Evolutionary conservation across 306 rosid species (phyloP), one percentile per base, ranked within the genome.

Genomic region (Dicorynia guianensis): DNA sequence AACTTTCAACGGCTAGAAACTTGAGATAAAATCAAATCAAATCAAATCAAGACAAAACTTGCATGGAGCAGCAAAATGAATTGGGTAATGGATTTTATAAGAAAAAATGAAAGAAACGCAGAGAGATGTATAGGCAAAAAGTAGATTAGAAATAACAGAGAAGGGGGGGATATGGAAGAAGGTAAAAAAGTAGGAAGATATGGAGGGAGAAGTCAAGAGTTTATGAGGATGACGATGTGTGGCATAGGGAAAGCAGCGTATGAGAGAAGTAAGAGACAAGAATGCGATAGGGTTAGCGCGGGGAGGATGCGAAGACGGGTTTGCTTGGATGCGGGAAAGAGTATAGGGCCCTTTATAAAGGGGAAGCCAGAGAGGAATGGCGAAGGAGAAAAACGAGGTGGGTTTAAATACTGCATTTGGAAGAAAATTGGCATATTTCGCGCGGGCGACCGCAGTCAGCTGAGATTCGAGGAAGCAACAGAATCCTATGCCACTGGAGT

Each of bases 371-470:
- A 59, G 14, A 3, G 63, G 42, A 10, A 56, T 43, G 73, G 58
- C 19, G 30, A 12, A 8, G 73, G 5, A 15, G 50, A 36, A 55
- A 63, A 40, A 15, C 30, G 1, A 15, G 56, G n/a, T 20, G 15
- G n/a, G 12, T 5, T 64, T 9, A 10, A 14, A 52, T 20, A 5
- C 14, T 15, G 20, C 35, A n/a, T n/a, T n/a, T n/a, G n/a, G 30
- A 1, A 4, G 5, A 38, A 46, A 2, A 17, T 3, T 53, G 49
- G 78, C 20, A 12, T 55, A 68, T 61, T 67, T 52, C 40, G 71
- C 63, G 80, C 69, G 74, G 86, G 7, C 17, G 49, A 61, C 17
- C n/a, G n/a, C n/a, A n/a, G n/a, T n/a, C n/a, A 11, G 40, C n/a
- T 11, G 36, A 43, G 54, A 70, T 64, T 58, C 61, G 49, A 7